These are phyloP conservation scores for Zychaea mexicana DNA, from an alignment of 371 early-diverging fungal species.

Conservation along the genomic window DNA sequence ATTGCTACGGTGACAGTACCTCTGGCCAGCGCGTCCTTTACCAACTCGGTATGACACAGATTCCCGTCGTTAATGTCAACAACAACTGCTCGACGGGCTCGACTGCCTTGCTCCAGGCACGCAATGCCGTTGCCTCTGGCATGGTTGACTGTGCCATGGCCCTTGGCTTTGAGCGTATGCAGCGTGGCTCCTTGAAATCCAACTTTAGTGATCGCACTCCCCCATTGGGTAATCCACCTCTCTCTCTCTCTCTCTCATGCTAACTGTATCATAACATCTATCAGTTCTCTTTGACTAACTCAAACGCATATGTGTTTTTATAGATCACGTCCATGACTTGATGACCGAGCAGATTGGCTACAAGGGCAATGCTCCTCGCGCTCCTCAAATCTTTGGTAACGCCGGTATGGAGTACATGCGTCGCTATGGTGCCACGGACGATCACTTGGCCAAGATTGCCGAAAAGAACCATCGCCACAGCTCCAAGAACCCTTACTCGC, in stretches of 20 bases:
- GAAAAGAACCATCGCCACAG: slow-evolving; percentile 81
- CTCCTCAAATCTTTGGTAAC: slow-evolving; percentile 79
- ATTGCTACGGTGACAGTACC: slow-evolving; percentile 71
- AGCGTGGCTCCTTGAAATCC: slow-evolving; percentile 57
- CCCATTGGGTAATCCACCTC: slow-evolving; percentile 51
- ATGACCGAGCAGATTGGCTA: slow-evolving; percentile 65
- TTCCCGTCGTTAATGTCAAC: slow-evolving; percentile 70
- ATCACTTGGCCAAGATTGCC: slow-evolving; percentile 71
- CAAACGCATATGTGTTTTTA: background rate
- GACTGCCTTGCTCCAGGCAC: slow-evolving; percentile 75
- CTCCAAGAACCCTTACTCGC: slow-evolving; percentile 78
- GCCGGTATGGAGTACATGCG: slow-evolving; percentile 78
- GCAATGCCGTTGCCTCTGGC: slow-evolving; percentile 68
- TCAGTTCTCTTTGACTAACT: background rate
- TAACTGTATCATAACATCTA: background rate
- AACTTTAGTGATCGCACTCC: slow-evolving; percentile 67
- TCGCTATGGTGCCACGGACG: slow-evolving; percentile 60
- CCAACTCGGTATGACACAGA: slow-evolving; percentile 71
- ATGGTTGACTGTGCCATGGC: slow-evolving; percentile 75
- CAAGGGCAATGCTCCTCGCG: slow-evolving; percentile 58
- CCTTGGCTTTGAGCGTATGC: slow-evolving; percentile 83
- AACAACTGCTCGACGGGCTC: slow-evolving; percentile 85
- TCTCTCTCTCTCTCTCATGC: background rate
- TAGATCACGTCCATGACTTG: slow-evolving; percentile 56
- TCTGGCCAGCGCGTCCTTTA: slow-evolving; percentile 77